Evolutionary conservation across 106 monocot species (phyloP), one percentile per base, ranked within the genome.

Genomic region (Allium cepa): DNA sequence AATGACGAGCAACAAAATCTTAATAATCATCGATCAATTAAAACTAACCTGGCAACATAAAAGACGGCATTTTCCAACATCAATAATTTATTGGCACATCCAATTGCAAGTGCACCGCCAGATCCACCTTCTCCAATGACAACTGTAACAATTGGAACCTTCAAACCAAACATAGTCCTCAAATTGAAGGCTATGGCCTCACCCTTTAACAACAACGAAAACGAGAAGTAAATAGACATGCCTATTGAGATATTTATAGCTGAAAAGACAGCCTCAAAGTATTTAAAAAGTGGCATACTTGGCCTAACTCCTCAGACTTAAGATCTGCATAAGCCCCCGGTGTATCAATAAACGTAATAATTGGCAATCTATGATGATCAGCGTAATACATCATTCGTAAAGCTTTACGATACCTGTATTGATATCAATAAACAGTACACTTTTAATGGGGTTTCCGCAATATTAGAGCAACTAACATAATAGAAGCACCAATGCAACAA

Each of bases 41-140:
- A 22, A 36, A 28, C 46, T 68, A 26, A 86, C 86, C 86, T 87
- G 49, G 86, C 86, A 66, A 87, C 86, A 74, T 79, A 87, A 45
- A 87, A 87, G 45, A 87, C 86, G 0, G 86, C 68, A 72, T 87
- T 87, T 62, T 87, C 86, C 62, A 87, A 65, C 86, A 87, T 87
- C 49, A 87, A 74, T 53, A 87, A 71, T 69, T 82, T 87, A 63
- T 87, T 87, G 28, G 86, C 77, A 69, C 86, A 87, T 52, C 79
- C 86, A 77, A 87, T 87, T 46, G 86, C 86, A 68, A 87, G 86
- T 26, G 86, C 86, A 56, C 86, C 86, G 58, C 86, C 86, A 72
- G 86, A 87, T 57, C 82, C 86, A 72, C 86, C 86, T 80, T 87
- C 86, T 63, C 86, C 86, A 56, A 87, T 82, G 2, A 87, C 82